phyloP scores from a whole-genome alignment of 352 stramenopile species.

The Elongisporangium anandrum region DNA sequence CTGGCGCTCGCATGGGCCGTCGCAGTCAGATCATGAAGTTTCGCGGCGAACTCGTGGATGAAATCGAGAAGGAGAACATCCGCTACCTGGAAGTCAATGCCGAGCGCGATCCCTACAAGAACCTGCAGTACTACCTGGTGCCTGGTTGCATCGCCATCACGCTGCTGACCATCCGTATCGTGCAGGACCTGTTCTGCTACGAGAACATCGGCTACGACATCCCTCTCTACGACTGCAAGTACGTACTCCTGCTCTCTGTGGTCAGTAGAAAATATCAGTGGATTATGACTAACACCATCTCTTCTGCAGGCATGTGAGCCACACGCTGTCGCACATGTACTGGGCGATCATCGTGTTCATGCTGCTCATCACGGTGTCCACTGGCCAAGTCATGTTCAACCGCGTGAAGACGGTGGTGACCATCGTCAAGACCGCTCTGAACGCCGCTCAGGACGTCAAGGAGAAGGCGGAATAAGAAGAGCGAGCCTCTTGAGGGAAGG shows the following conservation, averaged over 20 bases:
- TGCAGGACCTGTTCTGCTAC: conserved; percentile 81
- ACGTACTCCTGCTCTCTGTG: conserved; percentile 24
- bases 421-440: conserved; percentile 61
- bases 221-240: conserved; percentile 89
- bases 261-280: conserved; percentile 1
- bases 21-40: conserved; percentile 89
- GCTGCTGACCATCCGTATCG: conserved; percentile 88
- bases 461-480: conserved; percentile 56
- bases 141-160: conserved; percentile 86
- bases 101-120: conserved; percentile 94
- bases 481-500: not conserved
- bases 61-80: conserved; percentile 89
- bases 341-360: conserved; percentile 88
- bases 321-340: conserved; percentile 81
- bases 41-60: conserved; percentile 69
- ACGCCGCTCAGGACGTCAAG: conserved; percentile 51
- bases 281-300: not conserved
- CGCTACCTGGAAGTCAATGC: conserved; percentile 94
- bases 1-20: conserved; percentile 94
- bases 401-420: conserved; percentile 71
- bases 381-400: conserved; percentile 83
- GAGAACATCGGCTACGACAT: conserved; percentile 82
- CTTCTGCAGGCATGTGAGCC: conserved; percentile 70
- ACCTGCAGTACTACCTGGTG: conserved; percentile 93
- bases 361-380: conserved; percentile 79